Base-by-base conservation (phyloP, 805 yeast genomes). In the Blastobotrys muscicola region DNA sequence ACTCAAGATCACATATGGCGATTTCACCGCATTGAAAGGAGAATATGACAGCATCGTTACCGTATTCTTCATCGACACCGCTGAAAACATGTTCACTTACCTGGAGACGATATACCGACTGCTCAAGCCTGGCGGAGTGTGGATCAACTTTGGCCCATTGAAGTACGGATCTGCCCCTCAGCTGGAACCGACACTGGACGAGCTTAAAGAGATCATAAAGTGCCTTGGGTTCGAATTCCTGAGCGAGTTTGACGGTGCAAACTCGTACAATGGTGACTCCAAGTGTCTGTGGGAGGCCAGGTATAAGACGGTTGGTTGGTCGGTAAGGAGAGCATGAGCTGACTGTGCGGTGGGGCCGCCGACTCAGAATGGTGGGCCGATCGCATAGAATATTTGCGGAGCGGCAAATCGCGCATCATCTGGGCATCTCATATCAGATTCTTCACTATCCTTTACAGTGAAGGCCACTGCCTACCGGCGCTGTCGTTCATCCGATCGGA, bases 61-160 rank as follows among this genome's bases (percentile, higher is more conserved):
- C 0, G 82, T 81, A 3, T 90, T 82, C 57, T 89, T 90, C 63
- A 69, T 90, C 23, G 97, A 90, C 61, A 90, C 97, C 0, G 97
- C 97, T 0, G 94, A 85, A 54, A 85, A 89, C 55, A 58, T 85
- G 39, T 68, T 90, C 49, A 80, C 77, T 34, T 89, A 89, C 60
- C 61, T 90, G 43, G 82, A 82, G 41, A 63, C 80, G 0, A 77
- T 89, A 32, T 72, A 74, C 43, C 51, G 59, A 5, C 54, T 80
- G 32, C 61, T 68, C 6, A 66, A 65, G 11, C 72, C 71, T 3
- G 62, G 61, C 15, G 80, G 84, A 0, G 69, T 72, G 36, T 90
- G 97, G 97, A 77, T 89, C 48, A 90, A 90, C 57, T 69, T 78
- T 9, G 97, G 97, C 0, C 97, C 97, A 0, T 67, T 90, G 47